phyloP scores from a whole-genome alignment of 352 stramenopile species.

The Pythium volutum region DNA sequence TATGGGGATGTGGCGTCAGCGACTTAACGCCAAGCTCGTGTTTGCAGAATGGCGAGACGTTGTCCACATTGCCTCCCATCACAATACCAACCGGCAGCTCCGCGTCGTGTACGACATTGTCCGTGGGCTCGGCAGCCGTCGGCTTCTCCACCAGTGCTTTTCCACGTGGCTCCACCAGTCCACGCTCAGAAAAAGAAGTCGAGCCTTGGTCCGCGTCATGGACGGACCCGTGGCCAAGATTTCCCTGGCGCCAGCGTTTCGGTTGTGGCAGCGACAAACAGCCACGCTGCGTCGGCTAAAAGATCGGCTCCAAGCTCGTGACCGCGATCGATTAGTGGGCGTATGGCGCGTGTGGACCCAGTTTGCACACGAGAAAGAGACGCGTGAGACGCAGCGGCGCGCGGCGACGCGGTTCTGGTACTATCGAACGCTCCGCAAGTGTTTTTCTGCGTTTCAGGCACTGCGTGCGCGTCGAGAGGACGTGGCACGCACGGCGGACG shows the following conservation, averaged over 20 bases:
- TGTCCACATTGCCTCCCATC: background rate
- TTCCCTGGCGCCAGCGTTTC: conserved; percentile 1
- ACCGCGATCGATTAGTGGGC: background rate
- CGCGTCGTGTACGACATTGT: conserved; percentile 9
- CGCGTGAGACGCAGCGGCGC: conserved; percentile 3
- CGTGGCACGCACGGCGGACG: background rate
- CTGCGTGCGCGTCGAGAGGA: background rate
- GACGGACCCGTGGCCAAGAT: conserved; percentile 4
- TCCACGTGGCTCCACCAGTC: conserved; percentile 7
- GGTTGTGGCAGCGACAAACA: conserved; percentile 1
- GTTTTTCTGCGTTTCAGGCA: conserved; percentile 9
- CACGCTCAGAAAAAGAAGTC: background rate
- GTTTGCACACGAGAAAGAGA: conserved; percentile 11
- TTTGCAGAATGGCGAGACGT: conserved; percentile 20
- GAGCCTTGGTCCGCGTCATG: conserved; percentile 4
- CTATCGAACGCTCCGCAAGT: conserved; percentile 6
- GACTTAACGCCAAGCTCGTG: conserved; percentile 18
- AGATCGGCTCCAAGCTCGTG: background rate
- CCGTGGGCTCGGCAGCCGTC: background rate
- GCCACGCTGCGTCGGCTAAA: background rate
- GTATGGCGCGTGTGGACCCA: conserved; percentile 18
- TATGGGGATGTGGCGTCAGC: conserved; percentile 21
- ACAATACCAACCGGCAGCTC: background rate
- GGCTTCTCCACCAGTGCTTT: conserved; percentile 14
- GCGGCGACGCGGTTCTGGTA: conserved; percentile 21